These are phyloP conservation scores for Endogone sp. DNA, from an alignment of 192 early-diverging fungal genomes.

Conservation along the genomic window DNA sequence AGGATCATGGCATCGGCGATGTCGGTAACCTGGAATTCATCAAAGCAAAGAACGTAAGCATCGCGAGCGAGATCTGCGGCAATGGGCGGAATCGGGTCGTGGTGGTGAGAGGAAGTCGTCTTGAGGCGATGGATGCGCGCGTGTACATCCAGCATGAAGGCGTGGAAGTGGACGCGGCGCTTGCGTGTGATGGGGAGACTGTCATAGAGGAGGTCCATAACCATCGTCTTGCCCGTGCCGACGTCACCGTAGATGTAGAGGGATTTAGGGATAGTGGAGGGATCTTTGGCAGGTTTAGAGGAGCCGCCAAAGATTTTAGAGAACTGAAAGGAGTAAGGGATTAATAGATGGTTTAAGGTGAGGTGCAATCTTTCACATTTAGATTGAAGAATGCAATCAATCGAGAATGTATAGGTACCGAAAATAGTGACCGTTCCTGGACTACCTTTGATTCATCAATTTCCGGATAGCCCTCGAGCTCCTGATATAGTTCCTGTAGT, in stretches of 20 bases:
- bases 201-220: constrained; percentile 96
- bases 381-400: not conserved
- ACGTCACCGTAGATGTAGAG: constrained; percentile 72
- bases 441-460: not conserved
- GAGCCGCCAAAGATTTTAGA: constrained; percentile 4
- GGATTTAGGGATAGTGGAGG: constrained; percentile 37
- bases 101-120: constrained; percentile 34
- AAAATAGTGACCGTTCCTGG: not conserved
- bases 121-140: constrained; percentile 62
- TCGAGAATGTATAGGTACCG: not conserved
- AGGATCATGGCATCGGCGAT: constrained; percentile 97
- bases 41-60: constrained; percentile 89
- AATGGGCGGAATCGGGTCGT: constrained; percentile 69
- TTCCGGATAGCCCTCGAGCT: constrained; percentile 14
- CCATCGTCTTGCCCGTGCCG: constrained; percentile 91
- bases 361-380: not conserved
- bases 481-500: constrained; percentile 16
- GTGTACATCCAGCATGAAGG: constrained; percentile 97
- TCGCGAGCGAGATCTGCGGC: constrained; percentile 78
- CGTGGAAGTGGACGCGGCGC: constrained; percentile 91
- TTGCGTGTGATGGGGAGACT: constrained; percentile 66
- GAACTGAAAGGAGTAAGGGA: not conserved
- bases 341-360: not conserved
- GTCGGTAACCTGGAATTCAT: constrained; percentile 97
- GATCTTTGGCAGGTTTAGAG: constrained; percentile 12